These are phyloP conservation scores for Dichotomocladium elegans DNA, from an alignment of 371 early-diverging fungal genomes.

Conservation along the genomic window DNA sequence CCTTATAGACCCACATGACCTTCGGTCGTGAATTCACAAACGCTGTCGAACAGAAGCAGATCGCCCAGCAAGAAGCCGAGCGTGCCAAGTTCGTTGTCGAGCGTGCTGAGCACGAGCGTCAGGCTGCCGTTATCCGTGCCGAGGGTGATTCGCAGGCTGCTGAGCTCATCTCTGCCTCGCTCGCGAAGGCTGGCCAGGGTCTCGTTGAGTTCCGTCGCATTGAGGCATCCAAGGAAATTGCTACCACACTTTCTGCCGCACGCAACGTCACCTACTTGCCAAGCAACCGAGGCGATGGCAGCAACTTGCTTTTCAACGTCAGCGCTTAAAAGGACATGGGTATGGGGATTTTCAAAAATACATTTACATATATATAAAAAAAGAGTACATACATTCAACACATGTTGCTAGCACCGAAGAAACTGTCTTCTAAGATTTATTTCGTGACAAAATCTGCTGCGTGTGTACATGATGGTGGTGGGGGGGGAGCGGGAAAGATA, in stretches of 20 bases:
- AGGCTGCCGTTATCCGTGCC: constrained; percentile 94
- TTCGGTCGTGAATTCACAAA: constrained; percentile 97
- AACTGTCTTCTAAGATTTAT: too few relatives aligned
- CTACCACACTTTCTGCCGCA: constrained; percentile 77
- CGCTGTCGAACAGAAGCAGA: constrained; percentile 90
- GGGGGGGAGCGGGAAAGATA: too few relatives aligned
- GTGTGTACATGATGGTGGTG: too few relatives aligned
- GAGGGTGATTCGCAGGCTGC: constrained; percentile 97
- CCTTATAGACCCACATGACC: constrained; percentile 85
- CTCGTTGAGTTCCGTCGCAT: constrained; percentile 95
- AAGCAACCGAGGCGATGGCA: constrained; percentile 39
- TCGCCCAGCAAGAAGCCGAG: constrained; percentile 97
- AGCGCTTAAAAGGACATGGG: constrained; percentile 14
- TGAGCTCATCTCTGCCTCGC: constrained; percentile 81
- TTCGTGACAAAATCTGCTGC: too few relatives aligned
- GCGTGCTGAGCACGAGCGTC: constrained; percentile 96
- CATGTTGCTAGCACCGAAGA: too few relatives aligned
- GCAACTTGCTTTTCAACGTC: constrained; percentile 57
- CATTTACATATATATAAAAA: neutral
- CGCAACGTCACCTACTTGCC: constrained; percentile 95
- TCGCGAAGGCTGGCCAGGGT: constrained; percentile 88
- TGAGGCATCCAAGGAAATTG: constrained; percentile 96
- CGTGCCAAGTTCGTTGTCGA: constrained; percentile 93
- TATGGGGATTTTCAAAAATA: neutral
- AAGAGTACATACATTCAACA: too few relatives aligned